Base-by-base conservation (phyloP, 371 early-diverging fungal species). In the Coemansia sp. region DNA sequence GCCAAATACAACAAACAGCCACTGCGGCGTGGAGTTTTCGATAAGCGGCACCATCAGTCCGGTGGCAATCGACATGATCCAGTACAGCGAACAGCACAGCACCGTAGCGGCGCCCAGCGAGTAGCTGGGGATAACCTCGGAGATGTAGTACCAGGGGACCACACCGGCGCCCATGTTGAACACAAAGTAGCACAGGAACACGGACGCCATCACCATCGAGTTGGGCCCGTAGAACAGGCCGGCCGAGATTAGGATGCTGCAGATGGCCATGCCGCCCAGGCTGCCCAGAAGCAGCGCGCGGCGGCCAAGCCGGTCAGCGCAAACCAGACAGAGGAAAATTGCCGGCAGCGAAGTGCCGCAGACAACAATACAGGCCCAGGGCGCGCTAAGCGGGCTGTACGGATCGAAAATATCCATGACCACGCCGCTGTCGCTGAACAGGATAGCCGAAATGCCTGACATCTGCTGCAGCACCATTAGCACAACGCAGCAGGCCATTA, bases 371-470 rank as follows among this genome's bases (percentile, higher is more conserved):
- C 62, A 61, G 0, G 90, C 88, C 55, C 92, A 85, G 36, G 81
- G 67, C 33, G 81, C 81, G 40, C 83, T 81, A 1, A 87, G 81
- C 0, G 84, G 78, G 11, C 81, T 71, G 16, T 88, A 54, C 16
- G 60, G 52, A 36, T 70, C 84, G 43, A 90, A 80, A 7, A 88
- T 81, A 8, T 75, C 61, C 0, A 81, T 72, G 77, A 88, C 82
- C 54, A 91, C 85, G 2, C 85, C 78, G 4, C 87, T 86, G 5
- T 90, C 92, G 72, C 89, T 94, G 71, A 88, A 92, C 5, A 94
- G 86, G 12, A 93, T 90, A 3, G 89, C 89, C 64, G 94, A 93
- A 78, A 97, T 93, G 2, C 99, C 96, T 11, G 91, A 90, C 16
- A 94, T 80, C 75, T 96, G 97, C 64, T 90, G 90, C 4, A 85